phyloP scores from a whole-genome alignment of 2,329 filamentous ascomycete genomes.

The Colletotrichum chlorophyti region DNA sequence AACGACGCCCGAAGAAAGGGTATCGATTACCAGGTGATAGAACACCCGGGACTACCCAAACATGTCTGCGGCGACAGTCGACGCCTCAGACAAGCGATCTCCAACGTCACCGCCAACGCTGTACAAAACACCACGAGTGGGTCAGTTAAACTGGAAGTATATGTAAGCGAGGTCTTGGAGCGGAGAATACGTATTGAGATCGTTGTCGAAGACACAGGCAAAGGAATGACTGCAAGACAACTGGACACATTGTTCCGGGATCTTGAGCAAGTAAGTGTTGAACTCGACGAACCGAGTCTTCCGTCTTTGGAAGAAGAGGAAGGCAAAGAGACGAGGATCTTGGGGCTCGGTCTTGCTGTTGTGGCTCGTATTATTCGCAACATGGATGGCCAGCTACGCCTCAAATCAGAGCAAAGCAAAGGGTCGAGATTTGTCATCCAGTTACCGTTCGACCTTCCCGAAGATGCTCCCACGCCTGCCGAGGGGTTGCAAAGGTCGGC shows the following conservation, averaged over 20 bases:
- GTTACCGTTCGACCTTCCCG: conserved; percentile 73
- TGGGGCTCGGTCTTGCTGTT: conserved; percentile 85
- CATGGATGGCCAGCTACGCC: conserved; percentile 85
- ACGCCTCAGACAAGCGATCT: conserved; percentile 80
- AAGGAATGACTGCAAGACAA: conserved; percentile 70
- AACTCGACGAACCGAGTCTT: conserved; percentile 38
- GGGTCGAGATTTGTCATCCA: conserved; percentile 85
- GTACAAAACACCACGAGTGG: conserved; percentile 78
- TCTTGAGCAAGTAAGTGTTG: conserved; percentile 63
- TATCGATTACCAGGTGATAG: conserved; percentile 71
- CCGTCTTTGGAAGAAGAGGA: conserved; percentile 33
- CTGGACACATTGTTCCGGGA: conserved; percentile 65
- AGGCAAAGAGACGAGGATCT: conserved; percentile 47
- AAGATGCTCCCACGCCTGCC: conserved; percentile 40
- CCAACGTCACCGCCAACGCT: conserved; percentile 85
- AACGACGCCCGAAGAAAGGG: conserved; percentile 79
- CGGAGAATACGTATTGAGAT: conserved; percentile 74
- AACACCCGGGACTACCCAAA: conserved; percentile 72
- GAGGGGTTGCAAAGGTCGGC: conserved; percentile 24
- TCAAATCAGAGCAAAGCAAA: conserved; percentile 83
- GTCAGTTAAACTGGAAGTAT: conserved; percentile 73
- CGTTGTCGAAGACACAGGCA: conserved; percentile 76
- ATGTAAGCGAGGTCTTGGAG: conserved; percentile 61
- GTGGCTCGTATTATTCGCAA: conserved; percentile 88
- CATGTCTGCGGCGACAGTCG: conserved; percentile 81